phyloP scores from a whole-genome alignment of 805 yeast species.

The Pichia kluyveri region DNA sequence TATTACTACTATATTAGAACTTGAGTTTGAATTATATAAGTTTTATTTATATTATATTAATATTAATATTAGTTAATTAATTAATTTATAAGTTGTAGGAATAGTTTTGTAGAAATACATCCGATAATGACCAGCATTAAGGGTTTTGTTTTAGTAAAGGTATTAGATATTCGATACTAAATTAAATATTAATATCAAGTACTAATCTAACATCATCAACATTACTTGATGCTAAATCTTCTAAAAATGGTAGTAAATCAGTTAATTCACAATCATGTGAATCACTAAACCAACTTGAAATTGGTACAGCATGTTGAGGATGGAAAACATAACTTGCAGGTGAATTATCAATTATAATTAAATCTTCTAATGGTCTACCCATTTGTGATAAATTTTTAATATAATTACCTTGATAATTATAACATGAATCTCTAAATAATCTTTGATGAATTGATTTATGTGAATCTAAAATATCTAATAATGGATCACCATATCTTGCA shows the following conservation, averaged over 20 bases:
- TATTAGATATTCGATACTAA: too few species aligned
- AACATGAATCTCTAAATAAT: conserved; percentile 89
- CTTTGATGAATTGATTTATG: conserved; percentile 76
- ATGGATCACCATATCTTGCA: conserved; percentile 91
- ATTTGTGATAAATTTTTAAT: conserved; percentile 89
- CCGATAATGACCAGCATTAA: too few species aligned
- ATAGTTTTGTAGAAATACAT: too few species aligned
- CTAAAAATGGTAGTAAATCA: conserved; percentile 84
- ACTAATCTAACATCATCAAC: conserved; percentile 84
- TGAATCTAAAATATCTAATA: conserved; percentile 80
- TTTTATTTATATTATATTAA: too few species aligned
- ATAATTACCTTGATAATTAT: conserved; percentile 87
- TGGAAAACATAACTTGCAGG: conserved; percentile 98
- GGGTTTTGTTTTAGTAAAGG: too few species aligned
- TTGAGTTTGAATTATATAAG: too few species aligned
- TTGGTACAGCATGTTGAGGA: conserved; percentile 96
- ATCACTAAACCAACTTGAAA: conserved; percentile 97
- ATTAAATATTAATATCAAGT: conserved; percentile 55
- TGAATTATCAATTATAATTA: conserved; percentile 90
- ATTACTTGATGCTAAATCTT: conserved; percentile 62
- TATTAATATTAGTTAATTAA: too few species aligned
- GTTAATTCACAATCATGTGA: conserved; percentile 92
- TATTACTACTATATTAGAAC: too few species aligned
- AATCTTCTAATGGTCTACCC: conserved; percentile 81
- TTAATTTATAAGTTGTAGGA: too few species aligned